A percentile compares a stretch with the other conserved stretches of the same genome.
Conservation (phyloP, 2,329 filamentous ascomycete genomes). For the Davidsoniella australis region DNA sequence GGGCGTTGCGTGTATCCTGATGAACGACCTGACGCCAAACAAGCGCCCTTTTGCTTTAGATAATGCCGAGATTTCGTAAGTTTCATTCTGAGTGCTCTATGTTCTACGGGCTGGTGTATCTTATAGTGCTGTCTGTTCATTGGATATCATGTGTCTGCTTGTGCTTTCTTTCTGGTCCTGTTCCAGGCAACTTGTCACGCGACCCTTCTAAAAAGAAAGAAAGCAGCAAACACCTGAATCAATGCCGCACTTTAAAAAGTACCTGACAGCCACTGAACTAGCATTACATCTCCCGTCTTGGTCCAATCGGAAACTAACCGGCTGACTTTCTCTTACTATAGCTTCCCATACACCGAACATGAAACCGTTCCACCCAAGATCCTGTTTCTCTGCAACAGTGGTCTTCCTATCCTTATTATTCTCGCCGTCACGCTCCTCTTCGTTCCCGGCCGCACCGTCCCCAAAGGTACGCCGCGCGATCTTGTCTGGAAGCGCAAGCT, state of each 20-base stretch:
- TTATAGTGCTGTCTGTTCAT: not conserved
- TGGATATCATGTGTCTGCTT: not conserved
- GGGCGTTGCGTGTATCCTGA: conserved; percentile 38
- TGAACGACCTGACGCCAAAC: conserved; percentile 44
- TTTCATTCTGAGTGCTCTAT: not conserved
- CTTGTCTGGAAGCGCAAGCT: conserved; percentile 66
- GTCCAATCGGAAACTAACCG: not conserved
- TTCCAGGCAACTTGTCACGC: conserved; percentile 1
- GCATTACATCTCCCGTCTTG: not conserved
- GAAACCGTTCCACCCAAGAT: conserved; percentile 59
- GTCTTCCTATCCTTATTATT: conserved; percentile 51
- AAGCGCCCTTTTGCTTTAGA: conserved; percentile 52
- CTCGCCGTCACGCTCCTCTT: conserved; percentile 49
- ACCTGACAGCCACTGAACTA: too few species aligned
- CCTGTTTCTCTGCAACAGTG: conserved; percentile 44
- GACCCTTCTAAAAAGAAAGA: not conserved
- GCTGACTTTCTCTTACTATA: conserved; percentile 16
- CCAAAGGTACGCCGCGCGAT: conserved; percentile 40
- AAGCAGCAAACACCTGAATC: too few species aligned
- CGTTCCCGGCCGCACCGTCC: conserved; percentile 55
- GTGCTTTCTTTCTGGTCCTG: not conserved
- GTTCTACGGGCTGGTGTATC: not conserved
- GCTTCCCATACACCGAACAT: conserved; percentile 50
- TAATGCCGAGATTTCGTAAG: conserved; percentile 47
- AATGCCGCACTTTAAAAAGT: too few species aligned